Percentiles rank a stretch among this genome's conserved stretches.
These are phyloP conservation scores for Dryadomyces quercus-mongolicae DNA, from an alignment of 2,329 filamentous ascomycete species.

Conservation along the genomic window DNA sequence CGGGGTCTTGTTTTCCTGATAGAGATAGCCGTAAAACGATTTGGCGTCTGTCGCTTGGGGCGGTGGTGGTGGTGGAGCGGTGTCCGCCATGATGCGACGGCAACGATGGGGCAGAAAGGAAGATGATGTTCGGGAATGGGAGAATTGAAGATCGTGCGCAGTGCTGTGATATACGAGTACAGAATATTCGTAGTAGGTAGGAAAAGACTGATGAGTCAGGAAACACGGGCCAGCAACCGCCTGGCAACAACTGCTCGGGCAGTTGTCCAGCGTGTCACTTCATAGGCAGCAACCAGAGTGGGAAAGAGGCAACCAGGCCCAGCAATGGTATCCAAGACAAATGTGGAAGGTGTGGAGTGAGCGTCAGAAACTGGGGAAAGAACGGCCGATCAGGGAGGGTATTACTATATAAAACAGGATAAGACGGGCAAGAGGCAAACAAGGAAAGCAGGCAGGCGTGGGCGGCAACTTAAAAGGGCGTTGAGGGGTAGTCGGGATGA, in stretches of 20 bases:
- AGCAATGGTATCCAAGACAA: neutral
- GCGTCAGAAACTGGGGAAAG: neutral
- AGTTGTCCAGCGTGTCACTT: neutral
- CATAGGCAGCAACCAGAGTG: neutral
- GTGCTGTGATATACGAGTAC: neutral
- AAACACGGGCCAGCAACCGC: constrained; percentile 3
- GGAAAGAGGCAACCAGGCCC: neutral
- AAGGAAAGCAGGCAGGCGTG: neutral
- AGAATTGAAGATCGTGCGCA: neutral
- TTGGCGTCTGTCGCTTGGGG: constrained; percentile 17
- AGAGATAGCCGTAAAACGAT: constrained; percentile 53
- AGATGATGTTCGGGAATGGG: neutral
- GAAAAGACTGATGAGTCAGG: neutral
- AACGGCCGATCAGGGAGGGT: neutral
- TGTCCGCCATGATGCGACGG: constrained; percentile 7
- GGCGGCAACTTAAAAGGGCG: neutral
- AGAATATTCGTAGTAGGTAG: neutral
- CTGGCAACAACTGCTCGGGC: neutral
- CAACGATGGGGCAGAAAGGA: neutral
- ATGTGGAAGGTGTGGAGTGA: neutral
- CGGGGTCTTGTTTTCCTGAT: constrained; percentile 54
- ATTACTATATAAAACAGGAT: neutral
- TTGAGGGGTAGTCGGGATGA: neutral
- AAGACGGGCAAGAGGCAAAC: neutral
- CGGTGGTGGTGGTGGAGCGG: constrained; percentile 4